A percentile compares a stretch with the other conserved stretches of the same genome.
These are phyloP conservation scores for Argentina anserina DNA, from an alignment of 306 rosid genomes.

Conservation along the genomic window DNA sequence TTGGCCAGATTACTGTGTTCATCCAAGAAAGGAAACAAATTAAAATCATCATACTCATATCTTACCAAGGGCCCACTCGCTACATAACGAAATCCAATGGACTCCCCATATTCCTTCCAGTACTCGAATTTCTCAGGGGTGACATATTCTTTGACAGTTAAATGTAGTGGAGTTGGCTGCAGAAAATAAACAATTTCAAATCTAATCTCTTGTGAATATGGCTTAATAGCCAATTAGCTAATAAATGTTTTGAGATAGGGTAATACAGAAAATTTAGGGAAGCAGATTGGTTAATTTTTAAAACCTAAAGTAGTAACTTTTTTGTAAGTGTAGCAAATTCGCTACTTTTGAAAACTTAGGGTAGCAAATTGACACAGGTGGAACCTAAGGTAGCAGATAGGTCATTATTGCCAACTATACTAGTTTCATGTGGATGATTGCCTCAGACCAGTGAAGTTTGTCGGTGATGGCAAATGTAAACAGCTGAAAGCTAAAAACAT, in stretches of 20 bases:
- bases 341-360: no score
- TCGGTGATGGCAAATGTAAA: conserved; percentile 1
- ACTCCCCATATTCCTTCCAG: conserved; percentile 95
- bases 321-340: no score
- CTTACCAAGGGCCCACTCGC: conserved; percentile 96
- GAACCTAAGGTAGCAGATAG: no score
- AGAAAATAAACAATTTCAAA: conserved; percentile 22
- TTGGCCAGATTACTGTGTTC: neutral
- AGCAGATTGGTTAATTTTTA: no score
- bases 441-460: neutral
- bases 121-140: conserved; percentile 79
- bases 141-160: conserved; percentile 89
- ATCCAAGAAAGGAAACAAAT: neutral
- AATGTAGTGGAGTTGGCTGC: conserved; percentile 95
- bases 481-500: neutral
- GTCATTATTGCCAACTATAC: neutral
- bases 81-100: conserved; percentile 89
- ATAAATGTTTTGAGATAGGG: no score
- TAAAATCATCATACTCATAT: conserved; percentile 14
- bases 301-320: no score
- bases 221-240: no score
- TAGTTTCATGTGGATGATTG: neutral
- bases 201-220: neutral
- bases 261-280: no score
- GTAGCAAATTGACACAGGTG: no score